phyloP scores from a whole-genome alignment of 257 asterid species.

The Perilla frutescens region DNA sequence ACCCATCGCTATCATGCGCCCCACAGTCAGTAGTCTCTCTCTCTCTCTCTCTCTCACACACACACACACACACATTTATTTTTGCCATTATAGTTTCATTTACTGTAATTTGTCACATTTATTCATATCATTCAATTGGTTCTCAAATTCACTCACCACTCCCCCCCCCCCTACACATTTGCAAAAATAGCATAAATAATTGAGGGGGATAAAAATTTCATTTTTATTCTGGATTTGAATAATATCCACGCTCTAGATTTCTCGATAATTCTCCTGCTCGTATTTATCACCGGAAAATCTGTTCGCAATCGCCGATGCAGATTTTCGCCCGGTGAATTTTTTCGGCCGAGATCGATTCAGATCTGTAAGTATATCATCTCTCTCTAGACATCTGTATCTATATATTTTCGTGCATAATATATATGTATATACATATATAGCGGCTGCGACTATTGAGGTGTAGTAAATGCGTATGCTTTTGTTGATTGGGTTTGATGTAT shows the following conservation, averaged over 20 bases:
- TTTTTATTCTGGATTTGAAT: conserved; percentile 18
- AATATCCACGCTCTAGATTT: conserved; percentile 12
- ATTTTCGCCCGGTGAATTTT: conserved; percentile 29
- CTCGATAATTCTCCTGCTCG: conserved; percentile 14
- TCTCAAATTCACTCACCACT: conserved; percentile 24
- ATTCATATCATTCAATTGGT: not conserved
- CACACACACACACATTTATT: too few relatives aligned
- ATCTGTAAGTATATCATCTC: conserved; percentile 39
- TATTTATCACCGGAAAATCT: conserved; percentile 22
- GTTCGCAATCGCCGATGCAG: conserved; percentile 30
- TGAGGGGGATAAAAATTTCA: not conserved
- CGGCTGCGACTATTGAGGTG: conserved; percentile 25
- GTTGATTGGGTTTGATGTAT: conserved; percentile 29
- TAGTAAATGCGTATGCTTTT: conserved; percentile 24
- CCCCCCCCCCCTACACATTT: not conserved
- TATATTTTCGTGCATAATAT: not conserved
- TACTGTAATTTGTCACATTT: conserved; percentile 5
- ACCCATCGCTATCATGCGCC: conserved; percentile 35
- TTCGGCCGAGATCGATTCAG: conserved; percentile 41
- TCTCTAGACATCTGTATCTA: not conserved
- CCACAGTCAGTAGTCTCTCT: too few relatives aligned
- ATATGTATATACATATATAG: not conserved
- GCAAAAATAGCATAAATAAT: not conserved
- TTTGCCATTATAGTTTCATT: not conserved
- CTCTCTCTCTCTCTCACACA: not conserved